Base-by-base conservation (phyloP, 2,329 filamentous ascomycete genomes). In the Exophiala sideris region DNA sequence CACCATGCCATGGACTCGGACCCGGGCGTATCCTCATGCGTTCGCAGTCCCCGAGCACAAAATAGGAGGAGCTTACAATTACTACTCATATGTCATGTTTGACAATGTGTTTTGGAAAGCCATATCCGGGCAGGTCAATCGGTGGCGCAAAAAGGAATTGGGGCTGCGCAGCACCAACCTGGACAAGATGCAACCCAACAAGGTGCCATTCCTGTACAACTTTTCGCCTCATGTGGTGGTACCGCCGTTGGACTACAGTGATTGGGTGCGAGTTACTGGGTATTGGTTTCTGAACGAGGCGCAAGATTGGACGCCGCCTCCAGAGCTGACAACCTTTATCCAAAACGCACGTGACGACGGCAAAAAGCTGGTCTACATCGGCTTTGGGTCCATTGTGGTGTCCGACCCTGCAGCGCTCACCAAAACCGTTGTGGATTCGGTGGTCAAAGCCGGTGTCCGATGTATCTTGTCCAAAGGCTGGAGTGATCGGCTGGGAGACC, bases 1-100 rank as follows among this genome's bases (percentile, higher is more conserved):
- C 68, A 95, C 91, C 14, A 99, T 99, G 94, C 94, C 94, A 0
- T 99, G 94, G 94, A 96, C 94, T 0, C 85, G 91, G 45, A 99
- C 94, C 12, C 81, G 94, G 49, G 91, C 92, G 0, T 99, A 99
- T 65, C 94, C 94, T 2, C 94, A 99, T 71, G 94, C 94, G 0
- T 99, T 99, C 71, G 87, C 92, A 21, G 91, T 95, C 58, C 88
- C 91, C 1, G 89, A 95, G 58, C 85, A 89, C 71, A 96, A 95
- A 73, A 90, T 95, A 84, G 94, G 94, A 50, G 94, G 94, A 20
- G 86, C 86, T 0, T 97, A 96, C 76, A 99, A 99, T 68, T 91
- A 91, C 68, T 85, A 95, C 67, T 94, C 91, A 0, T 99, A 99
- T 64, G 85, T 95, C 58, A 88, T 96, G 80, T 96, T 99, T 67